These are phyloP conservation scores for Amanita pallidorosea DNA, from an alignment of 768 basidiomycete species.

Conservation along the genomic window DNA sequence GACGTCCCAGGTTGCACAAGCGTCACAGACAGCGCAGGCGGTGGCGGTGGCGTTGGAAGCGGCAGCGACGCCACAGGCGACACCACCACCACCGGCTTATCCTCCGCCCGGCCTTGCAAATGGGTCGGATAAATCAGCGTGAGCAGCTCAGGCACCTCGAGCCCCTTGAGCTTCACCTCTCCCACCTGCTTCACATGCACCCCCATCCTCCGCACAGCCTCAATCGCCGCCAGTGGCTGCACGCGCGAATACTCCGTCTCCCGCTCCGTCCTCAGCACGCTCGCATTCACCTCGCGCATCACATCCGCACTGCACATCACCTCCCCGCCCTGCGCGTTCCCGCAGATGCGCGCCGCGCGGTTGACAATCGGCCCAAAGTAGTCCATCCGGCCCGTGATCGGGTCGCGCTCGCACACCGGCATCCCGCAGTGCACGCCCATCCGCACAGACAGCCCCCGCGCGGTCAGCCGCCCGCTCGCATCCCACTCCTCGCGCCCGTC, in stretches of 20 bases:
- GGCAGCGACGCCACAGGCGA: conserved; percentile 20
- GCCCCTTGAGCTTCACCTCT: conserved; percentile 87
- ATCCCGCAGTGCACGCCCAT: conserved; percentile 96
- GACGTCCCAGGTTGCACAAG: no score
- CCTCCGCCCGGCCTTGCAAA: conserved; percentile 56
- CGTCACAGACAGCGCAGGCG: conserved; percentile 12
- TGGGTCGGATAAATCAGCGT: conserved; percentile 75
- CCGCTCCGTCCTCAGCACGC: conserved; percentile 39
- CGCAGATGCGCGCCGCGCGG: conserved; percentile 77
- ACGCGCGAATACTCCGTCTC: conserved; percentile 51
- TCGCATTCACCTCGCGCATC: conserved; percentile 67
- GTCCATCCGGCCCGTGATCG: conserved; percentile 91
- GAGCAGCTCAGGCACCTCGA: conserved; percentile 83
- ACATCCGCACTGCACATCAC: conserved; percentile 88
- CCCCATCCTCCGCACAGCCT: conserved; percentile 65
- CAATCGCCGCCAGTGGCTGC: conserved; percentile 52
- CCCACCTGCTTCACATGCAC: conserved; percentile 68
- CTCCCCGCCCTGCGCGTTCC: conserved; percentile 83
- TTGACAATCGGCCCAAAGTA: conserved; percentile 97
- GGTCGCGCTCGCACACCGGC: conserved; percentile 86
- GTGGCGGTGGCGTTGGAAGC: conserved; percentile 18
- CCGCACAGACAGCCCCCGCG: conserved; percentile 84
- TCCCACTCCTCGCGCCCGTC: conserved; percentile 81
- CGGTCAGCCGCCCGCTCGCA: conserved; percentile 52
- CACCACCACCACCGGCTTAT: conserved; percentile 16